These are phyloP conservation scores for Withania somnifera DNA, from an alignment of 305 asterid genomes.

Conservation along the genomic window DNA sequence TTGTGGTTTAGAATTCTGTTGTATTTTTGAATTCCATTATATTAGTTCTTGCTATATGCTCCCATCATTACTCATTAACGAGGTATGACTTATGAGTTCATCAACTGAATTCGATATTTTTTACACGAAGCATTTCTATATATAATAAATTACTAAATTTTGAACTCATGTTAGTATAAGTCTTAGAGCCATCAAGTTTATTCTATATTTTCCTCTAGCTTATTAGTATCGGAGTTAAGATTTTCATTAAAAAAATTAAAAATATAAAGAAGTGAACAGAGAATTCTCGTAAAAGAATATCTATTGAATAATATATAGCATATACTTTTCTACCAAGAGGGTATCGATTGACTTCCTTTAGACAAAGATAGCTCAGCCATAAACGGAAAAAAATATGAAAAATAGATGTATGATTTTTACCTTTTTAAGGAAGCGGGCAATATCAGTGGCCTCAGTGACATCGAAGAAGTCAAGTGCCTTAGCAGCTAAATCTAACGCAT, in stretches of 20 bases:
- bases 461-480: constrained; percentile 80
- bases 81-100: too few species aligned
- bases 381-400: too few species aligned
- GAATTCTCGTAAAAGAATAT: not conserved
- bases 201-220: too few species aligned
- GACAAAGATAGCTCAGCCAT: not conserved
- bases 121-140: too few species aligned
- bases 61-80: too few species aligned
- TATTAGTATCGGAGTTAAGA: not conserved
- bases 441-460: constrained; percentile 66
- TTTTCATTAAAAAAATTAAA: too few species aligned
- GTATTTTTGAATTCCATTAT: not conserved
- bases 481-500: constrained; percentile 78
- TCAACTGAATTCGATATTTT: not conserved
- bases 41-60: not conserved
- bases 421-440: constrained; percentile 73
- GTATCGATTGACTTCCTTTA: not conserved
- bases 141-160: too few species aligned
- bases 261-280: not conserved
- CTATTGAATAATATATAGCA: too few species aligned
- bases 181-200: not conserved
- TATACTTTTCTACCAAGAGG: too few species aligned
- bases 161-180: not conserved
- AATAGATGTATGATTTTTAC: constrained; percentile 9
- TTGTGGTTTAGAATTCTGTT: not conserved